Base-by-base conservation (phyloP, 2,329 filamentous ascomycete genomes). In the Calonectria pseudoreteaudii region DNA sequence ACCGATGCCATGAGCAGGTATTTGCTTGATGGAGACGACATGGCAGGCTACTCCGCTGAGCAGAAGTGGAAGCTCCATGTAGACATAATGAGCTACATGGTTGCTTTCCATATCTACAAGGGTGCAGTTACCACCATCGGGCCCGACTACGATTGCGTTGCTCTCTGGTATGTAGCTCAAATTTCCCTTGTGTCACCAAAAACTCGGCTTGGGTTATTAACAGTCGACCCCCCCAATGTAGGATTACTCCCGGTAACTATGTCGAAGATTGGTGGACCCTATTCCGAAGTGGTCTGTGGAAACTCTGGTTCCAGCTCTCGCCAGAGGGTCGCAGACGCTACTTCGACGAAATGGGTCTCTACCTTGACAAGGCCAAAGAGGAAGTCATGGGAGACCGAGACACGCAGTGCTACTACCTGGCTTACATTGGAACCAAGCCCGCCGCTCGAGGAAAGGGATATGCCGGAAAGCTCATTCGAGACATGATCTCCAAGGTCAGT, bases 371-470 rank as follows among this genome's bases (percentile, higher is more conserved):
- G 78, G 93, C 93, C 80, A 96, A 95, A 86, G 86, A 88, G 74
- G 88, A 91, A 74, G 88, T 94, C 74, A 90, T 97, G 83, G 93
- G 93, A 26, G 87, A 90, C 49, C 89, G 91, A 65, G 93, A 95
- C 81, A 83, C 87, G 78, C 88, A 93, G 74, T 92, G 90, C 81
- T 97, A 94, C 89, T 97, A 97, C 83, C 91, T 97, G 68, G 94
- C 95, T 58, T 97, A 96, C 84, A 88, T 97, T 75, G 95, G 94
- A 74, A 95, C 94, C 67, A 93, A 92, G 83, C 91, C 93, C 44
- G 88, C 87, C 74, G 91, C 92, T 8, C 91, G 93, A 74, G 91
- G 94, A 62, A 92, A 92, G 78, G 94, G 95, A 16, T 94, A 94
- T 83, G 94, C 92, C 20, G 89, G 89, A 77, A 93, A 91, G 85